phyloP scores from a whole-genome alignment of 768 basidiomycete genomes.

The Sporobolomyces phaffii region DNA sequence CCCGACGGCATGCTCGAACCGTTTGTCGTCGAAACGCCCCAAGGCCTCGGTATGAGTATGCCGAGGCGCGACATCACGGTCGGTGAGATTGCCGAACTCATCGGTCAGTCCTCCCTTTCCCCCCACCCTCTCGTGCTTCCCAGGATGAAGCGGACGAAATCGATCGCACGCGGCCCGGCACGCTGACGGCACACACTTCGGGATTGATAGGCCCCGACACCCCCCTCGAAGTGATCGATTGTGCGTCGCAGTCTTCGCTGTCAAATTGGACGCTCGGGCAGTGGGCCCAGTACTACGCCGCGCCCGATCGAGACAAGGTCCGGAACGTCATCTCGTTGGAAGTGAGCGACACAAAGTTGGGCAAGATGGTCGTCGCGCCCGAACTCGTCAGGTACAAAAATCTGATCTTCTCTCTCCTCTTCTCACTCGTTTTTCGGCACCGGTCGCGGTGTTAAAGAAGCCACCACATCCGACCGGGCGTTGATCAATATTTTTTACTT shows the following conservation, averaged over 20 bases:
- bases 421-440: too few species aligned
- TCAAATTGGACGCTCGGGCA: constrained; percentile 82
- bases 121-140: not conserved
- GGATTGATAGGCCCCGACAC: constrained; percentile 57
- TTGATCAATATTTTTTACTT: too few species aligned
- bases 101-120: constrained; percentile 53
- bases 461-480: too few species aligned
- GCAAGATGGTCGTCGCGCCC: constrained; percentile 73
- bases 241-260: constrained; percentile 75
- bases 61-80: constrained; percentile 66
- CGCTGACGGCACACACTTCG: too few species aligned
- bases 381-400: constrained; percentile 51
- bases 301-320: constrained; percentile 74
- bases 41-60: constrained; percentile 86
- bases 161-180: too few species aligned
- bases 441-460: too few species aligned
- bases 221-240: constrained; percentile 89
- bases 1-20: constrained; percentile 51
- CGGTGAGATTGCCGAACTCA: constrained; percentile 67
- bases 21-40: constrained; percentile 65
- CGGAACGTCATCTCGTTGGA: constrained; percentile 94
- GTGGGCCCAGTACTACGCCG: constrained; percentile 82
- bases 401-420: not conserved
- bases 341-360: constrained; percentile 76
- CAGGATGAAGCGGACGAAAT: too few species aligned